These are phyloP conservation scores for Aspergillus luchuensis DNA, from an alignment of 2,329 filamentous ascomycete species.

Conservation along the genomic window DNA sequence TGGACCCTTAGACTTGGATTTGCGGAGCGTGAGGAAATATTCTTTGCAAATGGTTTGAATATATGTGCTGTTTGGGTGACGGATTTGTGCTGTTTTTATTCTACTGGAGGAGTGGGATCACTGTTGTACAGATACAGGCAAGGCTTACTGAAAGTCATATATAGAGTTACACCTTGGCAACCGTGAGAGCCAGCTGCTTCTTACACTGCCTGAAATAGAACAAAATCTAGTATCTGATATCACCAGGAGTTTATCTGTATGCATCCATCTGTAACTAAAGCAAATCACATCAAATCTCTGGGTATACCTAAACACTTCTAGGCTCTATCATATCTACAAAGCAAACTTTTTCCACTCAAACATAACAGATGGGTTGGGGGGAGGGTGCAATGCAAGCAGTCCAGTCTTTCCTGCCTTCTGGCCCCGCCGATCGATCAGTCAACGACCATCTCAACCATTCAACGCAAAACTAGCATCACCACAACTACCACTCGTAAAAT, in stretches of 20 bases:
- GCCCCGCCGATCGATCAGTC: background rate
- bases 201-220: background rate
- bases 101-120: background rate
- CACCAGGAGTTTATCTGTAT: no score
- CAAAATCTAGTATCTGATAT: no score
- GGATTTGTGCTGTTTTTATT: background rate
- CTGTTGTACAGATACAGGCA: background rate
- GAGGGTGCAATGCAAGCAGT: no score
- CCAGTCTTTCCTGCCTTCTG: background rate
- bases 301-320: no score
- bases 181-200: background rate
- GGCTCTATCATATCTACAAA: background rate
- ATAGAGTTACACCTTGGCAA: background rate
- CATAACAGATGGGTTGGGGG: background rate
- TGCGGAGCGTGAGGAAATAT: background rate
- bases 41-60: background rate
- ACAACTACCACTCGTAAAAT: background rate
- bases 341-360: background rate
- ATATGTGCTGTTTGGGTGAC: background rate
- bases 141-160: background rate
- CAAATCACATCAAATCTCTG: no score
- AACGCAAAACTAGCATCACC: background rate
- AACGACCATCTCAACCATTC: background rate
- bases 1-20: background rate
- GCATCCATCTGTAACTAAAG: no score